These are phyloP conservation scores for Clavulina sp. DNA, from an alignment of 768 basidiomycete species.

Conservation along the genomic window DNA sequence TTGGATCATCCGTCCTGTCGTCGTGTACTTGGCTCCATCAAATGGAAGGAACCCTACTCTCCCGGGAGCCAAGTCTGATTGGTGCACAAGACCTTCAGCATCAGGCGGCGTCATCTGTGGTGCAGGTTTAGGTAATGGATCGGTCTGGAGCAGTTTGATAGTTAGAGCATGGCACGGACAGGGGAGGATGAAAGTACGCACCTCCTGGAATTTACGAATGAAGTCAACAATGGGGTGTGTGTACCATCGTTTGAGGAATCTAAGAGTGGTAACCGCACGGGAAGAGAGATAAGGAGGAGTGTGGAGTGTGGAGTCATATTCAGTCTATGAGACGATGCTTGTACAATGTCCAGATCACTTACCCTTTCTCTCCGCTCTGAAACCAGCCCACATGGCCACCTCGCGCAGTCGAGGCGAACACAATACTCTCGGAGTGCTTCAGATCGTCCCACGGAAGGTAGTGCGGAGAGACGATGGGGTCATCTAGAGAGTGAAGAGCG, in stretches of 20 bases:
- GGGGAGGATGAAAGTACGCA: not conserved
- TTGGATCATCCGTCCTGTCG: too few species aligned
- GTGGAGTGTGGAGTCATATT: too few species aligned
- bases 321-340: too few species aligned
- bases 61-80: too few species aligned
- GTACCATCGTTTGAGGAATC: not conserved
- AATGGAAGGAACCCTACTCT: too few species aligned
- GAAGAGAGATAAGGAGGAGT: not conserved
- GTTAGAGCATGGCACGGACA: not conserved
- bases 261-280: not conserved
- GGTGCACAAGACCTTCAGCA: too few species aligned
- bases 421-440: slow-evolving; percentile 6
- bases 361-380: not conserved
- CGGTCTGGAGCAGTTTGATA: not conserved
- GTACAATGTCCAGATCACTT: not conserved
- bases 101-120: not conserved
- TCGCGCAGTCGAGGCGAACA: slow-evolving; percentile 10
- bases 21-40: too few species aligned
- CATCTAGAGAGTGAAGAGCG: slow-evolving; percentile 15
- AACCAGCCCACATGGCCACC: slow-evolving; percentile 11
- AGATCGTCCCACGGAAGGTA: slow-evolving; percentile 7
- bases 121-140: slow-evolving; percentile 1
- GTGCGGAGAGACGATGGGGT: slow-evolving; percentile 15
- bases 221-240: not conserved
- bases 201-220: not conserved